Conservation (phyloP, 2,329 filamentous ascomycete species). For the Phaeoacremonium minimum region DNA sequence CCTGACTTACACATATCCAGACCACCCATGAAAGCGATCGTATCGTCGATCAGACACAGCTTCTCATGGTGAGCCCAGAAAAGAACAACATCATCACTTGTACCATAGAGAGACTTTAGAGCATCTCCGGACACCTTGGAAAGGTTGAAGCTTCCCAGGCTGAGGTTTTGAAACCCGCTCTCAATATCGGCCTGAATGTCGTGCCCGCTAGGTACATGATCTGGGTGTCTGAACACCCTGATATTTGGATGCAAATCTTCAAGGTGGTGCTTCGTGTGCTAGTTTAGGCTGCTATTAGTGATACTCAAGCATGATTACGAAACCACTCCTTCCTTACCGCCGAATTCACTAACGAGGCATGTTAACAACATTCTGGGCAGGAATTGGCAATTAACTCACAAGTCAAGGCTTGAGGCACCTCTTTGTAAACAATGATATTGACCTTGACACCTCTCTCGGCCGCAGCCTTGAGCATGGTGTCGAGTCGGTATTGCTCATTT, state of each 20-base stretch:
- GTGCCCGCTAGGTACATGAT: slow-evolving; percentile 71
- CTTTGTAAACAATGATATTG: slow-evolving; percentile 88
- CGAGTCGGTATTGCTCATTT: slow-evolving; percentile 80
- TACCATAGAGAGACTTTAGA: slow-evolving; percentile 76
- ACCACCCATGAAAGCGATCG: slow-evolving; percentile 84
- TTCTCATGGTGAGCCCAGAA: slow-evolving; percentile 97
- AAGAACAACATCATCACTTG: slow-evolving; percentile 73
- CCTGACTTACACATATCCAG: slow-evolving; percentile 68
- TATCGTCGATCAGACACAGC: slow-evolving; percentile 75
- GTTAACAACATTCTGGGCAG: slow-evolving; percentile 1
- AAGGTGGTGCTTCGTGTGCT: slow-evolving; percentile 76
- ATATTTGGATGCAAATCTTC: slow-evolving; percentile 80
- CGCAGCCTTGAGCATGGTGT: slow-evolving; percentile 76
- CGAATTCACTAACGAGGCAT: slow-evolving; percentile 20
- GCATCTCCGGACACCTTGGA: slow-evolving; percentile 68
- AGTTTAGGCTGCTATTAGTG: too few relatives aligned
- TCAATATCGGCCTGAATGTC: slow-evolving; percentile 11
- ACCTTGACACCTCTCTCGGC: slow-evolving; percentile 81
- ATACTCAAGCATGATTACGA: slow-evolving; percentile 21
- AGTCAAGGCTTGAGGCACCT: slow-evolving; percentile 76
- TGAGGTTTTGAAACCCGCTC: slow-evolving; percentile 19
- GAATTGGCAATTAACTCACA: slow-evolving; percentile 48
- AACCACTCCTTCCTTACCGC: slow-evolving; percentile 9
- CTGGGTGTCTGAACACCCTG: slow-evolving; percentile 83
- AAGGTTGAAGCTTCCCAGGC: slow-evolving; percentile 45